phyloP scores from a whole-genome alignment of 2,329 filamentous ascomycete genomes.

The Phaeosphaeria sp. region DNA sequence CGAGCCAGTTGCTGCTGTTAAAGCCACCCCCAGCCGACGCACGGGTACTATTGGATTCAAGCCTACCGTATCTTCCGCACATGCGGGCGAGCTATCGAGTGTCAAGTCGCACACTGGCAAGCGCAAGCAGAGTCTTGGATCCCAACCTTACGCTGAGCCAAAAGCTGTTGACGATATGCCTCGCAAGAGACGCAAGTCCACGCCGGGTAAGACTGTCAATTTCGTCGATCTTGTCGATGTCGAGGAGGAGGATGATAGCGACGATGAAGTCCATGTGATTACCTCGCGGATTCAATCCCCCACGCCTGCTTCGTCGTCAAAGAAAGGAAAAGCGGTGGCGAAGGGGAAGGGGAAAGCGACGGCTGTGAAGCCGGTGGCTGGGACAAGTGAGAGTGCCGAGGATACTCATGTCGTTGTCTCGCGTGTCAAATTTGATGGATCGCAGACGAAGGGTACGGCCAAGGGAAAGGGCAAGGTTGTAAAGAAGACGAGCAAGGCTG shows the following conservation, averaged over 20 bases:
- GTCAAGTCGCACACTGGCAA: too few relatives aligned
- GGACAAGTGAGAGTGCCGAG: too few relatives aligned
- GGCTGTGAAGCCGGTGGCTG: background rate
- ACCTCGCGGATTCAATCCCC: too few relatives aligned
- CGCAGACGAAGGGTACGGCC: too few relatives aligned
- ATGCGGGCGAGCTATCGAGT: too few relatives aligned
- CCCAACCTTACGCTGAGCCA: conserved; percentile 2
- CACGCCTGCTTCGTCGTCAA: too few relatives aligned
- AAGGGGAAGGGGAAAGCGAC: background rate
- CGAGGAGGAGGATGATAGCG: background rate
- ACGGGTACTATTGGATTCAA: too few relatives aligned
- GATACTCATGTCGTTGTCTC: too few relatives aligned
- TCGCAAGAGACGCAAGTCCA: background rate
- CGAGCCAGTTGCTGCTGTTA: background rate
- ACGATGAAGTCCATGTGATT: background rate
- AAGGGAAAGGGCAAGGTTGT: background rate
- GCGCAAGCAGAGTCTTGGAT: conserved; percentile 4
- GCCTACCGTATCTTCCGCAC: too few relatives aligned
- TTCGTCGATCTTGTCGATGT: background rate
- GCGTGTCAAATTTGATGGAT: too few relatives aligned
- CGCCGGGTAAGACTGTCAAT: background rate
- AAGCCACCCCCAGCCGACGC: background rate
- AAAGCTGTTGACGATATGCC: background rate
- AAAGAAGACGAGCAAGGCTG: background rate
- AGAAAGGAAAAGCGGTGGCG: background rate